Evolutionary conservation across 148 eudicot genomes (phyloP).

Genomic region (Rheum nobile): DNA sequence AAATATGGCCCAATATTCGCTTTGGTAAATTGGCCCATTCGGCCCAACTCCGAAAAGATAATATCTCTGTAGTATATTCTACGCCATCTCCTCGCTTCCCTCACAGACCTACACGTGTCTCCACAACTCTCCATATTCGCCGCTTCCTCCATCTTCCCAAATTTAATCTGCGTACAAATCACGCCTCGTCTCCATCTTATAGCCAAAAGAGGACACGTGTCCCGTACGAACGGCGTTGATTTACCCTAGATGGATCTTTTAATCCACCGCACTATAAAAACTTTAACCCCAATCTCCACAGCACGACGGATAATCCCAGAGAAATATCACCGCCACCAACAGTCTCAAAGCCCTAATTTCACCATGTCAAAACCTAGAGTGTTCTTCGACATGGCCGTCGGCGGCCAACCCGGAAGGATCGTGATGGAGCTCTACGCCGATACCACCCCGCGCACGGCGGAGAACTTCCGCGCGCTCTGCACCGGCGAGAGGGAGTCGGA

Average conservation of each 20-base stretch:
- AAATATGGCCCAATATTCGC: no score
- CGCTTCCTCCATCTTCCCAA: background rate
- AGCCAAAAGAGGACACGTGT: background rate
- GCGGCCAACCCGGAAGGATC: slow-evolving; percentile 19
- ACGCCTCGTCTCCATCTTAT: background rate
- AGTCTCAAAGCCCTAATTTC: background rate
- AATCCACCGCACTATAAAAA: background rate
- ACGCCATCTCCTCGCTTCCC: background rate
- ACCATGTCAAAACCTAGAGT: slow-evolving; percentile 28
- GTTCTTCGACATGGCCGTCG: slow-evolving; percentile 23
- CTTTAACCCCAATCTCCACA: background rate
- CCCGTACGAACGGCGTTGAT: background rate
- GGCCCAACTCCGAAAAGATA: background rate
- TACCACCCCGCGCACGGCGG: slow-evolving; percentile 20
- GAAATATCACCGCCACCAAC: background rate
- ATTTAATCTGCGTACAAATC: background rate
- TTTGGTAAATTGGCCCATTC: background rate
- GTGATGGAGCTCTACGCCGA: slow-evolving; percentile 29
- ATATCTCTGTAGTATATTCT: background rate
- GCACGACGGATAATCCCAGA: background rate
- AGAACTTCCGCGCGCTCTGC: slow-evolving; percentile 31
- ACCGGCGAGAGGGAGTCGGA: slow-evolving; percentile 27
- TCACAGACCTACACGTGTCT: background rate
- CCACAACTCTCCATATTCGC: background rate
- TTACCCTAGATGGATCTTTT: background rate